These are phyloP conservation scores for Rhodotorula sp. DNA, from an alignment of 1,284 basidiomycete genomes.

Conservation along the genomic window DNA sequence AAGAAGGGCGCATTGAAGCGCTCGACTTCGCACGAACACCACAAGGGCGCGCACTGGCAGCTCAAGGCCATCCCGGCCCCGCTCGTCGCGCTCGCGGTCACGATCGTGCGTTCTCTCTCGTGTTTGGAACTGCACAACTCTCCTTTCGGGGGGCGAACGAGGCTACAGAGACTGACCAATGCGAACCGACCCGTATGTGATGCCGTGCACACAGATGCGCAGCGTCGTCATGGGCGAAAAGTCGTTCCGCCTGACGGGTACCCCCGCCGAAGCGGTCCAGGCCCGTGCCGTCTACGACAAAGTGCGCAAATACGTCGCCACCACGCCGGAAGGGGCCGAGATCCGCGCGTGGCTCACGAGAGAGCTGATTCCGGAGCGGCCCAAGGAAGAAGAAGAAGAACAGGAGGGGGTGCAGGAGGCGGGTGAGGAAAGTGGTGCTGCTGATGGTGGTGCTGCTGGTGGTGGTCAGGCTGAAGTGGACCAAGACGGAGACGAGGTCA, in stretches of 20 bases:
- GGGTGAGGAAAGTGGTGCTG: too few species aligned
- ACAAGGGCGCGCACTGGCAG: background rate
- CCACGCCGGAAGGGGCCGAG: too few species aligned
- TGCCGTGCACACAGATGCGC: background rate
- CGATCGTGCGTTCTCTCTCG: background rate
- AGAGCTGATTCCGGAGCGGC: too few species aligned
- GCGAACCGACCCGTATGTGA: background rate
- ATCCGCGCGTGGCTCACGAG: too few species aligned
- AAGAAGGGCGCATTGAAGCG: background rate
- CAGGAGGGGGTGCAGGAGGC: too few species aligned
- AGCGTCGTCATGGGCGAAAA: conserved; percentile 2
- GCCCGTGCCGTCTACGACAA: background rate
- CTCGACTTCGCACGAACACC: background rate
- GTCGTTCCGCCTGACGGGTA: conserved; percentile 1
- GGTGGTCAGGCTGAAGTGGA: too few species aligned
- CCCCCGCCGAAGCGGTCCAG: background rate
- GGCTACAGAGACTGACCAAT: too few species aligned
- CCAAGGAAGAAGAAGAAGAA: too few species aligned
- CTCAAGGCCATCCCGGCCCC: background rate
- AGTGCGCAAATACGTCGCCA: background rate
- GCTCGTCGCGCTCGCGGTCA: conserved; percentile 1
- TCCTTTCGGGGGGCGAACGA: too few species aligned
- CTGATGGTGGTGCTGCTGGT: too few species aligned
- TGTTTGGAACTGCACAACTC: background rate
- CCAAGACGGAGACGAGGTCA: too few species aligned